Base-by-base conservation (phyloP, 176 grass and related monocot species). In the Juncus inflexus region DNA sequence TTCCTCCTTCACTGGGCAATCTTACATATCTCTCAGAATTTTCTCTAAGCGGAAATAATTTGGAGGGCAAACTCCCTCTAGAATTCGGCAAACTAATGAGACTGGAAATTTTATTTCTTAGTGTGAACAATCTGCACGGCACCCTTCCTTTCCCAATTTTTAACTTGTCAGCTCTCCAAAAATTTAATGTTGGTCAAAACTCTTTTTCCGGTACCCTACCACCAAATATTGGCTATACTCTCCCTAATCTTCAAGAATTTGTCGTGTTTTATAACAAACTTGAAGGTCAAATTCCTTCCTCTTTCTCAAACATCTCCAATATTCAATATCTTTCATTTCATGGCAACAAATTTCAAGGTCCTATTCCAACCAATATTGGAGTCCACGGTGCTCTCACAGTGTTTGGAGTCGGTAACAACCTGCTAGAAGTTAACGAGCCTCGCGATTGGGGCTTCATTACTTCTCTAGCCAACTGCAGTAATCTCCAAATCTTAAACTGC, bases 381-480 rank as follows among this genome's bases (percentile, higher is more conserved):
- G 9, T 12, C 7, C 36, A 78, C 0, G 0, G 41, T 2, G 10
- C 38, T 49, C 35, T 80, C 3, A 15, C 1, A 2, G 6, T 8
- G 43, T 37, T 85, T 6, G 6, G 50, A 60, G 5, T 80, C 4
- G 43, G 16, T 7, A 8, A 9, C 0, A 85, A 85, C 40, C 62
- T 55, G 7, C 82, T 85, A 0, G 66, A 85, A 76, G 19, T 28
- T 28, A 28, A 28, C 19, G 19, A 28, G 19, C 72, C 82, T 2
- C 55, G 77, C 6, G 77, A 85, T 40, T 85, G 77, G 82, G 60
- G 50, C 42, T 85, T 80, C 70, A 1, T 85, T 0, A 42, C 58
- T 50, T 60, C 83, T 2, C 40, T 81, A 37, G 3, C 6, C 4
- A 86, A 65, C 14, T 81, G 78, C 16, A 69, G 39, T 4, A 12